phyloP scores from a whole-genome alignment of 257 asterid species.

The Jacaranda copaia region DNA sequence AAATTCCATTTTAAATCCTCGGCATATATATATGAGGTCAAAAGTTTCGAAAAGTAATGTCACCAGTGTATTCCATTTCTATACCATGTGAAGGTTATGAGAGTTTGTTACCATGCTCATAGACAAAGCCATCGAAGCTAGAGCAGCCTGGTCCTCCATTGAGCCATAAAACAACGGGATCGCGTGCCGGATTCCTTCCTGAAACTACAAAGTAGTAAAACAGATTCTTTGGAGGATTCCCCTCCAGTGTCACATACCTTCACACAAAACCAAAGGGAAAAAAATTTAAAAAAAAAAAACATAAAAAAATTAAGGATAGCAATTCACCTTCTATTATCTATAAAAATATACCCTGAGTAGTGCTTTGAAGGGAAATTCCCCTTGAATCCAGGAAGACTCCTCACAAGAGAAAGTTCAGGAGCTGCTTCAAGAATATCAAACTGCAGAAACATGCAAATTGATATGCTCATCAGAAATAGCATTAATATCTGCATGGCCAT shows the following conservation, averaged over 20 bases:
- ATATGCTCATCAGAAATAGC: constrained; percentile 16
- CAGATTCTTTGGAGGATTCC: constrained; percentile 50
- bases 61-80: no score
- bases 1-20: neutral
- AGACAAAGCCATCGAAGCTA: constrained; percentile 76
- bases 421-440: constrained; percentile 48
- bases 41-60: no score
- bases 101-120: constrained; percentile 56
- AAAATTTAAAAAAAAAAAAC: constrained; percentile 12
- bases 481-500: constrained; percentile 36
- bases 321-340: no score
- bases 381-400: constrained; percentile 57
- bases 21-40: no score
- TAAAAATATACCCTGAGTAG: constrained; percentile 53
- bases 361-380: constrained; percentile 71
- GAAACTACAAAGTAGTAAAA: constrained; percentile 67
- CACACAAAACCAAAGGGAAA: neutral
- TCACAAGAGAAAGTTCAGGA: constrained; percentile 48
- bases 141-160: constrained; percentile 80
- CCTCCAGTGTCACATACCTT: constrained; percentile 54
- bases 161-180: constrained; percentile 72
- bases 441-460: constrained; percentile 41
- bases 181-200: constrained; percentile 52
- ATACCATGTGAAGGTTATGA: neutral
- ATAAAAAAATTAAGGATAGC: no score